A percentile compares a stretch with the other conserved stretches of the same genome.
Evolutionary conservation across 192 early-diverging fungal species (phyloP).

Genomic region (Gamsiella multidivaricata): DNA sequence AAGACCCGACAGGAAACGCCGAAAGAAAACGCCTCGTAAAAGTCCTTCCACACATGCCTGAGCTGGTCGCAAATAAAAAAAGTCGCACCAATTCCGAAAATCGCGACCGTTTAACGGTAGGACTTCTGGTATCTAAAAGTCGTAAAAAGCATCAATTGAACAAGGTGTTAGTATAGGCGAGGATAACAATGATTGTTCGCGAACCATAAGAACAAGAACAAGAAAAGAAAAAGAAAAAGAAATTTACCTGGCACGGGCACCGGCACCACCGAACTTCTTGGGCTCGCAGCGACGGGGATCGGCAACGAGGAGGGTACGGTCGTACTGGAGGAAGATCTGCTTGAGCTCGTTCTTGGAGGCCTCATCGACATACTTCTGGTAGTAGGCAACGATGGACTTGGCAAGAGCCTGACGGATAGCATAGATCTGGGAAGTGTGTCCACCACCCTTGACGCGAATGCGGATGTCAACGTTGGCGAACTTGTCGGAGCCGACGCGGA

Average conservation of each 20-base stretch:
- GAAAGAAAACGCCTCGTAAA: neutral
- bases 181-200: too few relatives aligned
- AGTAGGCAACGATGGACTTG: conserved; percentile 99
- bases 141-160: neutral
- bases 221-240: conserved; percentile 42
- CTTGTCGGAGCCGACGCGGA: conserved; percentile 95
- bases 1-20: neutral
- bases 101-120: conserved; percentile 53
- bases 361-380: conserved; percentile 99
- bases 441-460: conserved; percentile 97
- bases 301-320: conserved; percentile 98
- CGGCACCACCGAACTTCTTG: conserved; percentile 99
- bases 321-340: conserved; percentile 84
- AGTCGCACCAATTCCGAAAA: conserved; percentile 33
- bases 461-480: conserved; percentile 98
- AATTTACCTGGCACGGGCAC: conserved; percentile 93
- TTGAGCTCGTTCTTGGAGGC: conserved; percentile 99
- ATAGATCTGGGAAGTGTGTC: conserved; percentile 97
- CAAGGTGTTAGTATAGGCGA: conserved; percentile 75
- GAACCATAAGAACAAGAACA: conserved; percentile 94
- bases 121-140: conserved; percentile 54
- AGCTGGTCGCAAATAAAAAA: conserved; percentile 21
- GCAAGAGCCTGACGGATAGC: conserved; percentile 99
- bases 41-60: neutral
- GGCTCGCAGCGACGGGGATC: conserved; percentile 99